Base-by-base conservation (phyloP, 2,329 filamentous ascomycete genomes). In the Exophiala spinifera region DNA sequence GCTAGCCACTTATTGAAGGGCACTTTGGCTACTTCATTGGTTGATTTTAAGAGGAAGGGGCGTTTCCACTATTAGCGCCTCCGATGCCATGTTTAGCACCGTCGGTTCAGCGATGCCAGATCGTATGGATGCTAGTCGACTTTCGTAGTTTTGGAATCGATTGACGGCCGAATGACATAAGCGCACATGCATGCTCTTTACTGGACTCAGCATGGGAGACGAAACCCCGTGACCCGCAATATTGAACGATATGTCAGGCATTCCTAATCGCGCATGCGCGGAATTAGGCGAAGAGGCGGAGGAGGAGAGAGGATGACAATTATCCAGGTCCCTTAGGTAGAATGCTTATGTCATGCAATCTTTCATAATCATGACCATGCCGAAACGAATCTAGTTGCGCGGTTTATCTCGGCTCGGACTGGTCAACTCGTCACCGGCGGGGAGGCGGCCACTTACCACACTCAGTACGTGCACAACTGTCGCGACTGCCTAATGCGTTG, bases 1-100 rank as follows among this genome's bases (percentile, higher is more conserved):
- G 52, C 57, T 56, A 60, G 57, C 57, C 54, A 23, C 11, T 45
- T 52, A 20, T 39, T 55, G 57, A 49, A 57, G 42, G 50, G 23
- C 57, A 44, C 34, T 45, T 36, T 44, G 36, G 40, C 2, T 34
- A 49, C 23, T 33, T 39, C 14, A 58, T 58, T 58, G 51, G 51
- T 11, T 13, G 39, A 25, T 3, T 5, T 8, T 34, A 11, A 1
- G 17, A 1, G 25, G 13, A 15, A 19, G 48, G 44, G 28, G 8
- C 11, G 28, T 31, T 31, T 11, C 28, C 28, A 31, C 28, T 31
- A 31, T 31, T 31, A 10, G 28, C 7, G 7, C 3, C 11, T 6
- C 7, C 3, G 28, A 31, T 2, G 10, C 28, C 6, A 31, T 31
- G 28, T 2, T 31, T 31, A 11, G 10, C 3, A 20, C 4, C 20